phyloP scores from a whole-genome alignment of 192 early-diverging fungal genomes.

The Piromyces finnis region DNA sequence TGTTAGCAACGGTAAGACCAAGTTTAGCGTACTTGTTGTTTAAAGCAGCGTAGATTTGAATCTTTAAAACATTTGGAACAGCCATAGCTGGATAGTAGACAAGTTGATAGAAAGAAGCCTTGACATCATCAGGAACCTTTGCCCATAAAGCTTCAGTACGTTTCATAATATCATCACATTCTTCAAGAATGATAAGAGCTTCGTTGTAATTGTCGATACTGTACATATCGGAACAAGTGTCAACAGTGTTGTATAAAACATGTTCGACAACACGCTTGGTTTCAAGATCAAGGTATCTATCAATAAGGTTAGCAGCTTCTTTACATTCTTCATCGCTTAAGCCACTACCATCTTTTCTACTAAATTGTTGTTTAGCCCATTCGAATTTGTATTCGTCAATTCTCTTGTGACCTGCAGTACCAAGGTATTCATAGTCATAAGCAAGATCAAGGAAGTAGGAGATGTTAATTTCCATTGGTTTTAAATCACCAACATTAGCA shows the following conservation, averaged over 20 bases:
- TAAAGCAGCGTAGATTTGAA: conserved; percentile 1
- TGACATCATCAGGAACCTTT: not conserved
- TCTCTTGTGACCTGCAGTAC: not conserved
- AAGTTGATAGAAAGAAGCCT: conserved; percentile 10
- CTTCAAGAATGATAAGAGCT: not conserved
- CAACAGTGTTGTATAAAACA: not conserved
- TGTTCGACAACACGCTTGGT: not conserved
- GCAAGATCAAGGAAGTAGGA: conserved; percentile 8
- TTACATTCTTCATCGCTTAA: not conserved
- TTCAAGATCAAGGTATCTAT: not conserved
- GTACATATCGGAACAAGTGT: not conserved
- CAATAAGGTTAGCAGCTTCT: not conserved
- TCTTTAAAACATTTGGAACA: conserved; percentile 4
- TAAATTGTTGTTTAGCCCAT: not conserved
- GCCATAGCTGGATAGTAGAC: conserved; percentile 4
- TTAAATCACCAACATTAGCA: conserved; percentile 9
- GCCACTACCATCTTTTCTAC: not conserved
- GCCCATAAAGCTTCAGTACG: not conserved
- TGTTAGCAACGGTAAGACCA: not conserved
- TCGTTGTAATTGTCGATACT: not conserved
- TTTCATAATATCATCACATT: not conserved
- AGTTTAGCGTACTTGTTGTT: not conserved
- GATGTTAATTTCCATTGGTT: conserved; percentile 2
- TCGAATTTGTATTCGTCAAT: not conserved
- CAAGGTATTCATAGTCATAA: not conserved